Percentiles rank a stretch among this genome's conserved stretches.
Conservation (phyloP, 2,329 filamentous ascomycete genomes). For the Polytolypa hystricis region DNA sequence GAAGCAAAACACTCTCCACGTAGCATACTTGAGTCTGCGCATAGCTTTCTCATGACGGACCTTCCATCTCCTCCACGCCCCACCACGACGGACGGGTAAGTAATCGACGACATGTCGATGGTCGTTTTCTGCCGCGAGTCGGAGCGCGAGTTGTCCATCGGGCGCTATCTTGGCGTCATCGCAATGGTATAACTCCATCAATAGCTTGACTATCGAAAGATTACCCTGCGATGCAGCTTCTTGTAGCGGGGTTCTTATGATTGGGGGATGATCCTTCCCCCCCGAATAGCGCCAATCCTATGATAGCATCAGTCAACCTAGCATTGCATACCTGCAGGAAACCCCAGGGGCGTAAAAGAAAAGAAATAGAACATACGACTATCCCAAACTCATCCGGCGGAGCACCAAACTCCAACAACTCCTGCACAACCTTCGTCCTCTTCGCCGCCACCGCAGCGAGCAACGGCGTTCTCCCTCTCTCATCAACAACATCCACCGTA, state of each 20-base stretch:
- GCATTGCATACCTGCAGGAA: background rate
- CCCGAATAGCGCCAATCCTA: too few relatives aligned
- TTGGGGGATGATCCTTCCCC: background rate
- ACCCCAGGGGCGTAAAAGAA: background rate
- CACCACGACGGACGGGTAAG: conserved; percentile 2
- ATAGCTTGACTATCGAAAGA: conserved; percentile 3
- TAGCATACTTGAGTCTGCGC: background rate
- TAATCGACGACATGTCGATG: conserved; percentile 5
- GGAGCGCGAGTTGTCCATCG: conserved; percentile 4
- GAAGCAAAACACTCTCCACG: background rate
- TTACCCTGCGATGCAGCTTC: conserved; percentile 2
- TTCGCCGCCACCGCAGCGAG: conserved; percentile 2
- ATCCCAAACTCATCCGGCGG: conserved; percentile 1
- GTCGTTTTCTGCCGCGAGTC: conserved; percentile 1
- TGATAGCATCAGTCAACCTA: too few relatives aligned
- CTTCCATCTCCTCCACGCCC: conserved; percentile 3
- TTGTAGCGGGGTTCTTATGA: conserved; percentile 3
- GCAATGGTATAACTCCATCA: conserved; percentile 4
- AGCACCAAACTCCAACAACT: conserved; percentile 2
- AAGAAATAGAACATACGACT: background rate
- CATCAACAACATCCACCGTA: background rate
- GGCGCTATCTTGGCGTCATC: conserved; percentile 5
- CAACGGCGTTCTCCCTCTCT: conserved; percentile 1
- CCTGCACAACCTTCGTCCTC: background rate
- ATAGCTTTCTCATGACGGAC: background rate